Base-by-base conservation (phyloP, 2,329 filamentous ascomycete genomes). In the Xylaria sp. region DNA sequence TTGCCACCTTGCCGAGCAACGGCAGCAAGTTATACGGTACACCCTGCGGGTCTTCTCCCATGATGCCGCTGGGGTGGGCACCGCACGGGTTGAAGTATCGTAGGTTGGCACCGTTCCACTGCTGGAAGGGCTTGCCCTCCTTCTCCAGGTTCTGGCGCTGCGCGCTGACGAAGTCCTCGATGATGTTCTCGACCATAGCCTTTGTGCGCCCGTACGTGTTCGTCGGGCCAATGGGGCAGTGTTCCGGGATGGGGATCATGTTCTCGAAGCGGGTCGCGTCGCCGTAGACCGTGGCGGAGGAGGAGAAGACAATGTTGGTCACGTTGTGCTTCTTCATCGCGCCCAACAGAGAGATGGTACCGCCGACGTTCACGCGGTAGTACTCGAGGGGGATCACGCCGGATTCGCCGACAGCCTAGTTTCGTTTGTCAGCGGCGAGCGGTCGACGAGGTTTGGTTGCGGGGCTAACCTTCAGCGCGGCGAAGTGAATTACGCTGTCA, bases 191-290 rank as follows among this genome's bases (percentile, higher is more conserved):
- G 60, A 96, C 92, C 64, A 88, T 90, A 68, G 90, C 88, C 81
- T 99, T 99, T 62, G 94, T 99, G 76, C 91, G 91, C 60, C 94
- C 95, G 76, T 99, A 99, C 21, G 93, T 92, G 81, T 97, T 99
- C 64, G 94, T 99, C 13, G 94, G 91, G 47, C 92, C 93, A 60
- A 96, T 91, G 56, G 95, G 94, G 82, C 94, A 99, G 75, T 90
- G 81, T 78, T 99, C 94, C 47, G 94, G 94, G 69, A 99, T 99
- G 61, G 94, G 94, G 63, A 99, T 99, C 94, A 99, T 99, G 82
- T 95, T 89, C 64, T 89, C 87, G 77, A 97, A 91, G 71, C 92
- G 90, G 42, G 94, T 97, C 49, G 93, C 94, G 75, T 99, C 95
- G 71, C 94, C 94, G 74, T 99, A 99, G 63, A 99, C 94, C 64